Percentiles rank a stretch among this genome's conserved stretches.
Conservation (phyloP, 495 filamentous ascomycete species). For the Trypethelium eluteriae region DNA sequence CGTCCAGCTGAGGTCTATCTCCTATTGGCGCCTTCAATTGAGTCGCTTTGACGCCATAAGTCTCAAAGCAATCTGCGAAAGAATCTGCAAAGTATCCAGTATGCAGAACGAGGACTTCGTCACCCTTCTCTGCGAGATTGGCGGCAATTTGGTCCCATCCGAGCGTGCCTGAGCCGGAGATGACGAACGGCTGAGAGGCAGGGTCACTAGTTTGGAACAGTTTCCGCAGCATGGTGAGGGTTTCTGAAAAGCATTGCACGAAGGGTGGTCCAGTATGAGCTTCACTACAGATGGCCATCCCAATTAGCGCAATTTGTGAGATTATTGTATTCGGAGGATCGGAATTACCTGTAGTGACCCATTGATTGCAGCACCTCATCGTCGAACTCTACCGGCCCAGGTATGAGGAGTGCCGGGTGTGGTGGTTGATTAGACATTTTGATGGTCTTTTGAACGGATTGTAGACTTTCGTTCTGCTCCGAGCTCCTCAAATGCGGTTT, state of each 20-base stretch:
- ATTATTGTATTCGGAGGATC: background rate
- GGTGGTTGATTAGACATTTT: conserved; percentile 73
- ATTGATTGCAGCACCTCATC: conserved; percentile 93
- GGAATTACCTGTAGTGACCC: conserved; percentile 78
- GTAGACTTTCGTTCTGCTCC: conserved; percentile 22
- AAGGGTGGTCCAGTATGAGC: conserved; percentile 84
- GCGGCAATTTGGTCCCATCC: conserved; percentile 94
- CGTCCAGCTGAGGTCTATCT: conserved; percentile 73
- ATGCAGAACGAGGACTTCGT: conserved; percentile 86
- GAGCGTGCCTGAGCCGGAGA: conserved; percentile 89
- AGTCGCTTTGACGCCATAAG: conserved; percentile 82
- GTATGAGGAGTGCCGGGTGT: conserved; percentile 82
- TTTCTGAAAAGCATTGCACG: conserved; percentile 84
- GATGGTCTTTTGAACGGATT: conserved; percentile 17
- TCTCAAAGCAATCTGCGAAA: conserved; percentile 82
- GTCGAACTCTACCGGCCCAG: conserved; percentile 96
- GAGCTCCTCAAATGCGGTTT: conserved; percentile 22
- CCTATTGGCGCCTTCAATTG: conserved; percentile 85
- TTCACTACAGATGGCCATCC: conserved; percentile 52
- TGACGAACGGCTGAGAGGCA: conserved; percentile 78
- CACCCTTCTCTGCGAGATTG: conserved; percentile 79
- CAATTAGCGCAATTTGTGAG: background rate
- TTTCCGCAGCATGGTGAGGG: conserved; percentile 76
- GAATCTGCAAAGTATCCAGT: conserved; percentile 96
- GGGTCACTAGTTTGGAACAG: conserved; percentile 83